These are phyloP conservation scores for Penicillium polonicum DNA, from an alignment of 2,329 filamentous ascomycete species.

Conservation along the genomic window DNA sequence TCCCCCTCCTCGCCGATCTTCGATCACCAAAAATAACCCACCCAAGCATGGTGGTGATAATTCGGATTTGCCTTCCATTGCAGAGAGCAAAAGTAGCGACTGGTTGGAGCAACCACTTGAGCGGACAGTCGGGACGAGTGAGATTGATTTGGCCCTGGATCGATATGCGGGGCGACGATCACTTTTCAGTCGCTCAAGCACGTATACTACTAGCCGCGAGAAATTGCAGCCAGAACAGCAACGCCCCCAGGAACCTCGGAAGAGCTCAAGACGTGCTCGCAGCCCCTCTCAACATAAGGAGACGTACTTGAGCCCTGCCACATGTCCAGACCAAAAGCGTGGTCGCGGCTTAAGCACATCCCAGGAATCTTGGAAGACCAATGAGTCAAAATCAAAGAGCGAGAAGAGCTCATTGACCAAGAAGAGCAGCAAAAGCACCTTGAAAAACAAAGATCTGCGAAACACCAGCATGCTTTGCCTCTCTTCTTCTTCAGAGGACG, in stretches of 20 bases:
- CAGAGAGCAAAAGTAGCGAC: slow-evolving; percentile 22
- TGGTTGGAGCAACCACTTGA: slow-evolving; percentile 30
- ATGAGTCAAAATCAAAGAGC: slow-evolving; percentile 14
- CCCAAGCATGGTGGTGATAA: slow-evolving; percentile 18
- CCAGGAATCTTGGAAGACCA: slow-evolving; percentile 20
- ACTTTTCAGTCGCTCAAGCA: slow-evolving; percentile 28
- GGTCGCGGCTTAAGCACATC: slow-evolving; percentile 19
- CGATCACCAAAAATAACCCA: slow-evolving; percentile 11
- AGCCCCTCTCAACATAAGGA: slow-evolving; percentile 29
- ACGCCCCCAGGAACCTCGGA: slow-evolving; percentile 18
- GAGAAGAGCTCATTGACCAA: slow-evolving; percentile 31
- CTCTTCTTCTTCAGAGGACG: slow-evolving; percentile 52
- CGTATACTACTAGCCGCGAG: slow-evolving; percentile 25
- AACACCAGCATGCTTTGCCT: slow-evolving; percentile 49
- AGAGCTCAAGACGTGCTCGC: slow-evolving; percentile 21
- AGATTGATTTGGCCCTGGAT: slow-evolving; percentile 36
- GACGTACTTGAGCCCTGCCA: slow-evolving; percentile 26
- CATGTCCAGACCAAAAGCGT: slow-evolving; percentile 12
- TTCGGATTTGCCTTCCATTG: slow-evolving; percentile 19
- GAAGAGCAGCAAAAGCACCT: slow-evolving; percentile 40
- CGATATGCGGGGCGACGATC: slow-evolving; percentile 28
- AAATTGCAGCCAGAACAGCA: slow-evolving; percentile 20
- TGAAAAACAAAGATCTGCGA: slow-evolving; percentile 43
- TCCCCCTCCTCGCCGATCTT: slow-evolving; percentile 16
- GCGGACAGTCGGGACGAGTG: slow-evolving; percentile 33